Evolutionary conservation across 257 asterid species (phyloP), one percentile per base, ranked within the genome.

Genomic region (Vinca minor): DNA sequence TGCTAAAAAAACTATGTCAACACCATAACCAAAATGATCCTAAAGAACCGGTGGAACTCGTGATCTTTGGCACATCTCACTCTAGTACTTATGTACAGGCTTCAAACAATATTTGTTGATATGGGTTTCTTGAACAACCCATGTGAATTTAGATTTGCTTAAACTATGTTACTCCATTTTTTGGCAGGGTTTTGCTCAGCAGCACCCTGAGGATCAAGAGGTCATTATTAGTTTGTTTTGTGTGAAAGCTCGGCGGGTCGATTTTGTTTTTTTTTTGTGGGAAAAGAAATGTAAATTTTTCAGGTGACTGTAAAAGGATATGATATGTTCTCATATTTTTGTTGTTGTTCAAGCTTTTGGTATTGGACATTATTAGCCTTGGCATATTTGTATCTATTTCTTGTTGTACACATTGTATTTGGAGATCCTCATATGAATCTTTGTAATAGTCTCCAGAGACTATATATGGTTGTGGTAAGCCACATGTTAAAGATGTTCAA

Each of bases 241-340:
- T 25, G 49, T 41, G 66, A 41, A 23, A 25, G 54, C 53, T 39
- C 28, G 66, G 50, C 15, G 35, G 38, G 17, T 34, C n/a, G n/a
- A n/a, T 20, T 36, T 21, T 39, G 52, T 15, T 39, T n/a, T 11
- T 13, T 6, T 15, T 29, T 25, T 62, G n/a, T 38, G 34, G 48
- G 26, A 62, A 62, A 62, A 7, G 66, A 62, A 62, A 62, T 62
- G 66, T 62, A 62, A 62, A 62, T 62, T 29, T n/a, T 42, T 62
- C 66, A 26, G 66, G 36, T 62, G 66, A 42, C 52, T 17, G 25
- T 39, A 13, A 62, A 42, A 31, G 25, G 62, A 56, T 31, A 32
- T 31, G 29, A 55, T n/a, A n/a, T n/a, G n/a, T n/a, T n/a, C n/a
- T n/a, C n/a, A n/a, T n/a, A n/a, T n/a, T 56, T 31, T 55, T 38